Evolutionary conservation across 2,329 filamentous ascomycete species (phyloP).

Genomic region (Aspergillus versicolor): DNA sequence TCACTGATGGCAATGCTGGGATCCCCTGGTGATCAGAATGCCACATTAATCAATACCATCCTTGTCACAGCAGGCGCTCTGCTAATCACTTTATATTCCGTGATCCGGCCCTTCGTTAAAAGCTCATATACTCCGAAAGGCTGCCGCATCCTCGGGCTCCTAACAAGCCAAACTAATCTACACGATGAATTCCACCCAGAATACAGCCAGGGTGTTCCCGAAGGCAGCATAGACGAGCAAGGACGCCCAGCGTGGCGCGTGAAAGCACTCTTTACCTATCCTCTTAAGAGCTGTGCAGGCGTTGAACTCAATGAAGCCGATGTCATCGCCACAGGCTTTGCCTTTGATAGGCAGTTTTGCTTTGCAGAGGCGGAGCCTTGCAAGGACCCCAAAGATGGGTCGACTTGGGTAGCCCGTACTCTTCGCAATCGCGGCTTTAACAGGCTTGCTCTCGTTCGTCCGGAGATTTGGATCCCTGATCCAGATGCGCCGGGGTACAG

Average conservation of each 20-base stretch:
- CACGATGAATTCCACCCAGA: constrained; percentile 56
- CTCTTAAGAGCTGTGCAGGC: constrained; percentile 77
- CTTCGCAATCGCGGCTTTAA: constrained; percentile 50
- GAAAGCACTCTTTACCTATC: constrained; percentile 76
- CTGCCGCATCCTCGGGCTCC: constrained; percentile 54
- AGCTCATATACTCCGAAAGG: constrained; percentile 38
- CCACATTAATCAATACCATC: neutral
- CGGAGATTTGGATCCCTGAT: constrained; percentile 62
- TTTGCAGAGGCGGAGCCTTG: constrained; percentile 64
- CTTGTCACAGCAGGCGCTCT: neutral
- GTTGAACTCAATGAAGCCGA: constrained; percentile 68
- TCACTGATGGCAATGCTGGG: neutral
- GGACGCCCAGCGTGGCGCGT: constrained; percentile 47
- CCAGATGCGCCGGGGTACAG: constrained; percentile 44
- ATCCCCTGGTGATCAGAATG: constrained; percentile 1
- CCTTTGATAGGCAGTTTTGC: constrained; percentile 78
- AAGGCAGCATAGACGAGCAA: constrained; percentile 29
- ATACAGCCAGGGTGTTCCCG: constrained; percentile 43
- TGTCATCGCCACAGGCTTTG: constrained; percentile 67
- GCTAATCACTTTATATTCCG: neutral
- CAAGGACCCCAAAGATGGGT: constrained; percentile 16
- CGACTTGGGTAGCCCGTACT: constrained; percentile 47
- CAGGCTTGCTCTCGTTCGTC: constrained; percentile 66
- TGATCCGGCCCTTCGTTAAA: neutral
- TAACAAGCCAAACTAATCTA: constrained; percentile 50